Conservation (phyloP, 768 basidiomycete genomes). For the Symmetrospora coprosmae region DNA sequence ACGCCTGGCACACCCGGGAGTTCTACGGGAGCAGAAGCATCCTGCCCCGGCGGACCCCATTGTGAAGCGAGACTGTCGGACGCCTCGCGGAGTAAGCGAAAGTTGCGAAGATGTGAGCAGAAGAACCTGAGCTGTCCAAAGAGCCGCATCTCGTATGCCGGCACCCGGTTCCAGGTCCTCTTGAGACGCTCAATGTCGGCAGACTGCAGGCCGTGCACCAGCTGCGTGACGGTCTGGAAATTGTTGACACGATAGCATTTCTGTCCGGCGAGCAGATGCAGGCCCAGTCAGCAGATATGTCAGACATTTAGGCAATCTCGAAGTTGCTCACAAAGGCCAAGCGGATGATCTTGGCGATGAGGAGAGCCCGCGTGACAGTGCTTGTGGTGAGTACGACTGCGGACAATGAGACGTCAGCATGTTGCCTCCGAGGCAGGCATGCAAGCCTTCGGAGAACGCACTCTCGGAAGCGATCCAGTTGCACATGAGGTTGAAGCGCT, state of each 20-base stretch:
- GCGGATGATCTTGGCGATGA: slow-evolving; percentile 68
- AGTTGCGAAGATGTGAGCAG: slow-evolving; percentile 52
- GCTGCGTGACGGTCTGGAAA: slow-evolving; percentile 63
- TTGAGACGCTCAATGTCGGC: slow-evolving; percentile 56
- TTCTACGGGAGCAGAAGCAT: not conserved
- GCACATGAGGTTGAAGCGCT: slow-evolving; percentile 69
- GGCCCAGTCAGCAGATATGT: not conserved
- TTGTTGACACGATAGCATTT: slow-evolving; percentile 66
- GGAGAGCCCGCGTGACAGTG: slow-evolving; percentile 45
- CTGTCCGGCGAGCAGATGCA: slow-evolving; percentile 43
- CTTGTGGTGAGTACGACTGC: slow-evolving; percentile 54
- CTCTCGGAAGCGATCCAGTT: slow-evolving; percentile 63
- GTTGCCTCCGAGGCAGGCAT: not conserved
- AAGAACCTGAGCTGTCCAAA: slow-evolving; percentile 58
- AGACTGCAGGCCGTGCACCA: slow-evolving; percentile 60
- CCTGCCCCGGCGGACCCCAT: slow-evolving; percentile 21
- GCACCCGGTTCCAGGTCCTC: slow-evolving; percentile 53
- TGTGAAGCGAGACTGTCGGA: slow-evolving; percentile 23
- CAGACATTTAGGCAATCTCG: not conserved
- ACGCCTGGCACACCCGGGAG: slow-evolving; percentile 16
- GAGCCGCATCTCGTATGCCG: slow-evolving; percentile 57
- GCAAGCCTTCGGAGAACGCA: not conserved
- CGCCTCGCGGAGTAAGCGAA: slow-evolving; percentile 41
- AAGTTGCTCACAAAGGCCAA: slow-evolving; percentile 57
- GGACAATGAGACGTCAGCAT: not conserved